phyloP scores from a whole-genome alignment of 2,329 filamentous ascomycete genomes.

The Raffaelea arxii region DNA sequence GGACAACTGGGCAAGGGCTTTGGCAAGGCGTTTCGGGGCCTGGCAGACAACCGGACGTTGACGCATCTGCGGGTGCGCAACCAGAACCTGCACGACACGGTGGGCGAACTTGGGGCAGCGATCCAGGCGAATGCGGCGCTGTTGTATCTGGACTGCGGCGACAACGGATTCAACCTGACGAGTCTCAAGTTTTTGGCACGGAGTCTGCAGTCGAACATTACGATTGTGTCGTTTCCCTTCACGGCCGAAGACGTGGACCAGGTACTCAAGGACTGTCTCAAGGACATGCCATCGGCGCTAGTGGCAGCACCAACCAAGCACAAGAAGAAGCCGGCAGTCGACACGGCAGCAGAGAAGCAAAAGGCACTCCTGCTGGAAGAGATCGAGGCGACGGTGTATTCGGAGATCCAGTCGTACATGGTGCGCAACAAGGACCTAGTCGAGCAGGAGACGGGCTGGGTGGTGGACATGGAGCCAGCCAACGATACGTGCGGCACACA shows the following conservation, averaged over 20 bases:
- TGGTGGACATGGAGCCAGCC: slow-evolving; percentile 18
- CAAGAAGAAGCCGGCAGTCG: slow-evolving; percentile 9
- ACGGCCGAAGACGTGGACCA: slow-evolving; percentile 16
- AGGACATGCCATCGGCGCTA: slow-evolving; percentile 9
- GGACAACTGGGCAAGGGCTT: slow-evolving; percentile 44
- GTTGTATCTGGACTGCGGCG: slow-evolving; percentile 42
- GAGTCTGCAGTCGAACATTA: slow-evolving; percentile 30
- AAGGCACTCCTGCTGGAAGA: slow-evolving; percentile 10
- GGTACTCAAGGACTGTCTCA: slow-evolving; percentile 14
- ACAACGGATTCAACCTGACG: slow-evolving; percentile 45
- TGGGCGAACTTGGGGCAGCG: slow-evolving; percentile 40
- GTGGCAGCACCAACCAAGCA: slow-evolving; percentile 1
- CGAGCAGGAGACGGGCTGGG: slow-evolving; percentile 16
- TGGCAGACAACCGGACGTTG: slow-evolving; percentile 20
- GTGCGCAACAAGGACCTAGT: slow-evolving; percentile 17
- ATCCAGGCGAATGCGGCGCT: slow-evolving; percentile 39
- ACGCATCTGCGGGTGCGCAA: slow-evolving; percentile 45
- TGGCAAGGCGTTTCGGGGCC: slow-evolving; percentile 31
- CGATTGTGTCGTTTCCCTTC: slow-evolving; percentile 33
- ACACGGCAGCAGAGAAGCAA: slow-evolving; percentile 14
- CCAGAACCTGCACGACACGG: slow-evolving; percentile 44
- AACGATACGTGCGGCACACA: slow-evolving; percentile 11
- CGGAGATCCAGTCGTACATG: slow-evolving; percentile 15
- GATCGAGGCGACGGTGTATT: slow-evolving; percentile 10
- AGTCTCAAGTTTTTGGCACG: slow-evolving; percentile 37